phyloP scores from a whole-genome alignment of 192 early-diverging fungal genomes.

The Geranomyces michiganensis region DNA sequence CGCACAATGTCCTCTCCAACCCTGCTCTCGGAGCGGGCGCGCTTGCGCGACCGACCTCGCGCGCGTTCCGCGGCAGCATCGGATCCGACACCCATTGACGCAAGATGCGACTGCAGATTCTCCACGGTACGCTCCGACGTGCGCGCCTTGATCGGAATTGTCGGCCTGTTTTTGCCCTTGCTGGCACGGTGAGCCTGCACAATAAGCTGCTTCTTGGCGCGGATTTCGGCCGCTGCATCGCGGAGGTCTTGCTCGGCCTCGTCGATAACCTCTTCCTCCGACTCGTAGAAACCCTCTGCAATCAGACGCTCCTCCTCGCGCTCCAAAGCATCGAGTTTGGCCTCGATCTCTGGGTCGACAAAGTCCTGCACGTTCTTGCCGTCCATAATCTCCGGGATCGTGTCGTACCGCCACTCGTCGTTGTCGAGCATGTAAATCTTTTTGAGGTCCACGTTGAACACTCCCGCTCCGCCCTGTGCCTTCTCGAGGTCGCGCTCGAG shows the following conservation, averaged over 20 bases:
- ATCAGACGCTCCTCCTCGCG: slow-evolving; percentile 94
- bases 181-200: slow-evolving; percentile 70
- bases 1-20: slow-evolving; percentile 53
- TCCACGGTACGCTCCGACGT: slow-evolving; percentile 15
- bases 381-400: slow-evolving; percentile 97
- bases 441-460: slow-evolving; percentile 94
- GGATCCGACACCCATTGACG: slow-evolving; percentile 72
- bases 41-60: slow-evolving; percentile 70
- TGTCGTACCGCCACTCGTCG: slow-evolving; percentile 95
- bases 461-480: slow-evolving; percentile 92
- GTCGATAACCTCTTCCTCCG: slow-evolving; percentile 67
- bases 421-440: slow-evolving; percentile 85
- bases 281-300: slow-evolving; percentile 90
- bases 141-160: slow-evolving; percentile 63
- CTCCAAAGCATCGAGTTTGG: slow-evolving; percentile 92
- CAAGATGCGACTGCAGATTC: slow-evolving; percentile 69
- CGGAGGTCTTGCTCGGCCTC: slow-evolving; percentile 81
- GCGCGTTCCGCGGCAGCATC: slow-evolving; percentile 57
- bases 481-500: slow-evolving; percentile 92
- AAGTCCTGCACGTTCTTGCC: slow-evolving; percentile 99
- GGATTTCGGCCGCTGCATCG: slow-evolving; percentile 76
- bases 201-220: slow-evolving; percentile 84
- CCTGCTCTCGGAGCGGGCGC: slow-evolving; percentile 72
- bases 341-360: slow-evolving; percentile 96
- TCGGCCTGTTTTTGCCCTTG: slow-evolving; percentile 81